Evolutionary conservation across 805 yeast species (phyloP).

Genomic region (Peterozyma xylosa): DNA sequence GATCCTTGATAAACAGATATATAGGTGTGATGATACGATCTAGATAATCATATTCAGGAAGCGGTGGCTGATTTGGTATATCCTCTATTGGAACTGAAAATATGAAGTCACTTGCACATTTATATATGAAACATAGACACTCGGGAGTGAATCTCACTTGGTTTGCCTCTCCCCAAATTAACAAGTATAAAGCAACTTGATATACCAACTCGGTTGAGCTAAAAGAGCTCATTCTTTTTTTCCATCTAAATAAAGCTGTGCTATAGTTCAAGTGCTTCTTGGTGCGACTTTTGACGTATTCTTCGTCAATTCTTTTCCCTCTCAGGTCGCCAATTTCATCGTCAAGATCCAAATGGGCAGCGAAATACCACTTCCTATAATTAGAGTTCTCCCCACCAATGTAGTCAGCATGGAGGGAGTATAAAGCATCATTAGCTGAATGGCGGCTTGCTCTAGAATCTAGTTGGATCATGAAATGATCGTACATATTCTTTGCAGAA

Average conservation of each 20-base stretch:
- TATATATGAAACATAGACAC: slow-evolving; percentile 45
- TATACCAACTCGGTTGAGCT: slow-evolving; percentile 51
- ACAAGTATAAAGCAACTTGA: slow-evolving; percentile 56
- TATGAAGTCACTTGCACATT: slow-evolving; percentile 47
- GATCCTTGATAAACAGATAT: slow-evolving; percentile 56
- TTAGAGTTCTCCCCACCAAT: slow-evolving; percentile 88
- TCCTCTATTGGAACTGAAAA: slow-evolving; percentile 32
- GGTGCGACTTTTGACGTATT: slow-evolving; percentile 31
- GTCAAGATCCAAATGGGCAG: slow-evolving; percentile 75
- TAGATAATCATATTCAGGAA: slow-evolving; percentile 23
- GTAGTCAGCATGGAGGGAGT: slow-evolving; percentile 80
- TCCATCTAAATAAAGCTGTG: slow-evolving; percentile 83
- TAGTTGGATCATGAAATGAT: slow-evolving; percentile 69
- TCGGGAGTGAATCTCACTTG: slow-evolving; percentile 50
- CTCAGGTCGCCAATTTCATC: slow-evolving; percentile 51
- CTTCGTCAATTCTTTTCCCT: slow-evolving; percentile 45
- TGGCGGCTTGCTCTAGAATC: slow-evolving; percentile 85
- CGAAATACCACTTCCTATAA: slow-evolving; percentile 87
- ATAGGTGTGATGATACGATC: slow-evolving; percentile 36
- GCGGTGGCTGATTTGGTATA: neutral
- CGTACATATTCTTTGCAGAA: slow-evolving; percentile 71
- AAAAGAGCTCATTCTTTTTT: slow-evolving; percentile 46
- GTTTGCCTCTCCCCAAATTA: slow-evolving; percentile 76
- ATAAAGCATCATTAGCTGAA: slow-evolving; percentile 61
- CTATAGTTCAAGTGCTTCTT: slow-evolving; percentile 32